Conservation (phyloP, 2,329 filamentous ascomycete species). For the Fusarium brevicatenulatum region DNA sequence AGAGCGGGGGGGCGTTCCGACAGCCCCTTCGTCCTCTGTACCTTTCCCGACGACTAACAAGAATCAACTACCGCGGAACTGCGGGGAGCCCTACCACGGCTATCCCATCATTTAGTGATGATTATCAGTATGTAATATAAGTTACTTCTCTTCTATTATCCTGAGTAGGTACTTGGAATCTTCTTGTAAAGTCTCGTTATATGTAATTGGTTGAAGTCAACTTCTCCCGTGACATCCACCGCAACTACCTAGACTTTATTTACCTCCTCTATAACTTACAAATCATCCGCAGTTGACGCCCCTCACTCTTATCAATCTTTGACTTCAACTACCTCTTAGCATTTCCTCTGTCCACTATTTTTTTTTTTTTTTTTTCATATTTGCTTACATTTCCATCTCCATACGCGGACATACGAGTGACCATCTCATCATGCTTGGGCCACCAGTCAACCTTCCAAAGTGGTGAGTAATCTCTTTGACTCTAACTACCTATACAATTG, state of each 20-base stretch:
- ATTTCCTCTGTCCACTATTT: background rate
- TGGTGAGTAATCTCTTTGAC: constrained; percentile 56
- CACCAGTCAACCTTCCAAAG: constrained; percentile 67
- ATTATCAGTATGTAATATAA: background rate
- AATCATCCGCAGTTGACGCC: constrained; percentile 16
- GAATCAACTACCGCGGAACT: background rate
- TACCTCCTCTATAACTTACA: background rate
- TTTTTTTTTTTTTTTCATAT: background rate
- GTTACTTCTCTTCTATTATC: background rate
- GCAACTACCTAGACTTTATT: background rate
- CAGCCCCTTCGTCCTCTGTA: background rate
- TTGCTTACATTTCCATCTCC: background rate
- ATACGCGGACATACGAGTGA: background rate
- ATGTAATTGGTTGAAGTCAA: background rate
- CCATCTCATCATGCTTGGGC: constrained; percentile 55
- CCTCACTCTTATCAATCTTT: constrained; percentile 13
- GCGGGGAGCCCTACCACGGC: constrained; percentile 3
- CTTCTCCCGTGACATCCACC: constrained; percentile 25
- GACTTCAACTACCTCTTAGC: background rate
- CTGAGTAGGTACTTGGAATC: background rate
- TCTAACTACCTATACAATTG: background rate
- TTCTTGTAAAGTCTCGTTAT: background rate
- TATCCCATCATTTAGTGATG: background rate
- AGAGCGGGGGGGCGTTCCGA: constrained; percentile 6
- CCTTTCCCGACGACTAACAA: background rate